A percentile compares a stretch with the other conserved stretches of the same genome.
Evolutionary conservation across 1,139 yeast species (phyloP).

Genomic region (Spencermartinsiella ligniputridi): DNA sequence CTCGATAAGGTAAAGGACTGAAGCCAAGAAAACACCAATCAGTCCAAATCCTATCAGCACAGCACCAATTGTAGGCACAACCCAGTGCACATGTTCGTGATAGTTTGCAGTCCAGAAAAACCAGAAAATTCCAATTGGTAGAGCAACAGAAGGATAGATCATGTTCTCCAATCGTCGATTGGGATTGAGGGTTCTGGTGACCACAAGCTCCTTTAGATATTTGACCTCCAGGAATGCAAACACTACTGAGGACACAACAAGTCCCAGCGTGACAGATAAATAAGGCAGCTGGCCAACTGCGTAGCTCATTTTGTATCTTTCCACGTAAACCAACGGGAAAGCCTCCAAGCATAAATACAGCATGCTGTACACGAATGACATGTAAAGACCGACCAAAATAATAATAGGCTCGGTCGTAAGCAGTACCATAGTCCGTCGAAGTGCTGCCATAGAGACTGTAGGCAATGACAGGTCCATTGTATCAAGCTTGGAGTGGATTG

Average conservation of each 20-base stretch:
- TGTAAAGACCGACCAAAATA: neutral
- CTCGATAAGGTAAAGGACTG: conserved; percentile 63
- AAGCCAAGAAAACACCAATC: conserved; percentile 65
- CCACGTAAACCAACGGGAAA: conserved; percentile 49
- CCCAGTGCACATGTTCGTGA: conserved; percentile 58
- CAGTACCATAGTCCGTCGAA: conserved; percentile 43
- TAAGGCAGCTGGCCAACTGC: conserved; percentile 47
- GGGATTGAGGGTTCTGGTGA: conserved; percentile 35
- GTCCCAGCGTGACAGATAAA: conserved; percentile 43
- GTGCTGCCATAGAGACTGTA: conserved; percentile 38
- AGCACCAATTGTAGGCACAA: conserved; percentile 71
- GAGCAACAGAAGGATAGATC: conserved; percentile 48
- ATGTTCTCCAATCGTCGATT: conserved; percentile 33
- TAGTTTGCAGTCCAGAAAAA: conserved; percentile 53
- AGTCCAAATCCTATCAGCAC: conserved; percentile 72
- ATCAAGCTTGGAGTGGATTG: neutral
- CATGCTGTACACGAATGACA: conserved; percentile 40
- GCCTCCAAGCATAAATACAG: conserved; percentile 58
- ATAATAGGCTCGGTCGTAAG: conserved; percentile 29
- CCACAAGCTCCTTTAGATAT: neutral
- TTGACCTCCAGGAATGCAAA: neutral
- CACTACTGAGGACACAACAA: conserved; percentile 22
- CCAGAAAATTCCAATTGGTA: conserved; percentile 46
- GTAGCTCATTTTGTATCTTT: conserved; percentile 42
- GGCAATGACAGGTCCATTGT: conserved; percentile 28